Evolutionary conservation across 1,284 basidiomycete genomes (phyloP).

Genomic region (Hymenochaete sp.): DNA sequence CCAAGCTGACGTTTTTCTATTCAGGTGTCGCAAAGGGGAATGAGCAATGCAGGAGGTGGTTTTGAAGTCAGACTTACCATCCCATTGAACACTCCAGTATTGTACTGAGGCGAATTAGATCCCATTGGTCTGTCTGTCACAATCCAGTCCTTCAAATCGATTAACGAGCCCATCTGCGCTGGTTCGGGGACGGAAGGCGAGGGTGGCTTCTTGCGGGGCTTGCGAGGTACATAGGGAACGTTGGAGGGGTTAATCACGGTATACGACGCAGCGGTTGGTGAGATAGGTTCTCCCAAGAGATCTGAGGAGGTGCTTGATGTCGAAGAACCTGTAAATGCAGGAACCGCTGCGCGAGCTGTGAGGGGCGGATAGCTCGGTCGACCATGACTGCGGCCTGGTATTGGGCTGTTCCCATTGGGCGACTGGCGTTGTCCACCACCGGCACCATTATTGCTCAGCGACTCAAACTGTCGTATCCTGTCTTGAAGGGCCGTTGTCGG

Average conservation of each 20-base stretch:
- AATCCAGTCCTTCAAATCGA: conserved; percentile 70
- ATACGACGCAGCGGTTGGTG: conserved; percentile 16
- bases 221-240: conserved; percentile 17
- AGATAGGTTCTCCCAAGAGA: conserved; percentile 14
- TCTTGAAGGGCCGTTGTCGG: conserved; percentile 14
- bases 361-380: conserved; percentile 13
- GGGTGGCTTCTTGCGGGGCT: conserved; percentile 26
- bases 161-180: conserved; percentile 50
- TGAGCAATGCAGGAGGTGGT: too few relatives aligned
- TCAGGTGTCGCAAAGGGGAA: background rate
- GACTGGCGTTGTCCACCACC: conserved; percentile 1
- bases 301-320: conserved; percentile 1
- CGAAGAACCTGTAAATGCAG: background rate
- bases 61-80: too few relatives aligned
- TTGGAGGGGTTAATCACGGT: conserved; percentile 16
- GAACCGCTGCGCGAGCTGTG: too few relatives aligned
- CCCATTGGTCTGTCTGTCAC: conserved; percentile 46
- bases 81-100: too few relatives aligned
- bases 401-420: conserved; percentile 1
- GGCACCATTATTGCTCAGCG: conserved; percentile 1
- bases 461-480: conserved; percentile 16
- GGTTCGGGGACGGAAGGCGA: conserved; percentile 50
- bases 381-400: too few relatives aligned
- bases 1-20: conserved; percentile 7
- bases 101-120: too few relatives aligned